A percentile compares a stretch with the other conserved stretches of the same genome.
phyloP scores from a whole-genome alignment of 129 eudicot genomes.

The Cynara cardunculus region DNA sequence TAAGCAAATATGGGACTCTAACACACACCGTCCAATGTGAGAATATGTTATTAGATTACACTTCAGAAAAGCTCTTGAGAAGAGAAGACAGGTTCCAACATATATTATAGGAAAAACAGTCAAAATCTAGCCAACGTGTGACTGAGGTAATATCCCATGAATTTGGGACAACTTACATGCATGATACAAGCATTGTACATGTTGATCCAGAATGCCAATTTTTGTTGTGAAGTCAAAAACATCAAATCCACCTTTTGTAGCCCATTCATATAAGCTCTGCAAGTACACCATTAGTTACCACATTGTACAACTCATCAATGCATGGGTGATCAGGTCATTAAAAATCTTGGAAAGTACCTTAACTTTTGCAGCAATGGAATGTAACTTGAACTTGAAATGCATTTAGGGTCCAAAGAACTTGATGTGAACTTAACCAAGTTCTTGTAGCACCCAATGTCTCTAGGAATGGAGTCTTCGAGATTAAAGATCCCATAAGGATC shows the following conservation, averaged over 20 bases:
- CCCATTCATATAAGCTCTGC: conserved; percentile 62
- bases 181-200: conserved; percentile 93
- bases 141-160: background rate
- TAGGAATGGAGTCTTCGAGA: conserved; percentile 76
- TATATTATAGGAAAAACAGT: too few relatives aligned
- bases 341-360: conserved; percentile 37
- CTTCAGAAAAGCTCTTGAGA: too few relatives aligned
- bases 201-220: conserved; percentile 96
- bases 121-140: too few relatives aligned
- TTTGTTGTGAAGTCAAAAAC: conserved; percentile 67
- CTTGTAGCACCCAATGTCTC: conserved; percentile 96
- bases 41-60: too few relatives aligned
- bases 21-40: too few relatives aligned
- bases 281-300: conserved; percentile 9
- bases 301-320: background rate
- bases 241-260: conserved; percentile 87
- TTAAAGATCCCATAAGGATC: conserved; percentile 86
- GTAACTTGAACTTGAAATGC: conserved; percentile 79
- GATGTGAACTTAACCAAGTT: conserved; percentile 85
- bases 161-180: conserved; percentile 56
- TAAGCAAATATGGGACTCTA: too few relatives aligned
- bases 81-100: too few relatives aligned
- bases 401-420: conserved; percentile 78
- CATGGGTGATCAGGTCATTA: background rate
- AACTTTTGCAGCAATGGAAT: conserved; percentile 73